Percentiles rank a stretch among this genome's conserved stretches.
Evolutionary conservation across 2,329 filamentous ascomycete genomes (phyloP).

Genomic region (Diaporthe vexans): DNA sequence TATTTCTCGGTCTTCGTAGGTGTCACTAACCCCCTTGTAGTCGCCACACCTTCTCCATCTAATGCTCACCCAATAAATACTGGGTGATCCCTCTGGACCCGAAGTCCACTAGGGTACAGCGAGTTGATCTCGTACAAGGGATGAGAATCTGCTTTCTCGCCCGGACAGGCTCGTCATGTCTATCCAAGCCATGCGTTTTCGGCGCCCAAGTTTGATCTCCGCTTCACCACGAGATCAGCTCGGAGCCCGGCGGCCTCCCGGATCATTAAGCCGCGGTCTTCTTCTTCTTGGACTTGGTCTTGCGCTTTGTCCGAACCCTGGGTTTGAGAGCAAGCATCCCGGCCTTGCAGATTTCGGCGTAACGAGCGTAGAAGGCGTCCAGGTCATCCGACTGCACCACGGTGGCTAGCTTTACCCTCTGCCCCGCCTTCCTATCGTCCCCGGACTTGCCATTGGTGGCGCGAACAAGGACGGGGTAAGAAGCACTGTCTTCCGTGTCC

Average conservation of each 20-base stretch:
- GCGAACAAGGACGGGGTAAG: constrained; percentile 79
- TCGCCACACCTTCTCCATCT: background rate
- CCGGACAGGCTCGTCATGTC: background rate
- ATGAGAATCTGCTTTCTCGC: background rate
- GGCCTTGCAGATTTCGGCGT: constrained; percentile 91
- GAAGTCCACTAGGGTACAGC: background rate
- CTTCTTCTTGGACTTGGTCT: constrained; percentile 82
- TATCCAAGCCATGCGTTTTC: background rate
- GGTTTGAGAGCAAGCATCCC: constrained; percentile 95
- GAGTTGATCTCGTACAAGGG: background rate
- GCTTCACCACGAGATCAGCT: background rate
- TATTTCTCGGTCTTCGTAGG: background rate
- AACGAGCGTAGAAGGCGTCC: constrained; percentile 84
- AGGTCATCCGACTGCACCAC: constrained; percentile 82
- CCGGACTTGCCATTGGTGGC: constrained; percentile 85
- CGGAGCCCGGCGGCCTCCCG: background rate
- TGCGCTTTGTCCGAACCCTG: constrained; percentile 89
- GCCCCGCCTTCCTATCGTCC: constrained; percentile 59
- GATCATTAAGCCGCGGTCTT: constrained; percentile 55
- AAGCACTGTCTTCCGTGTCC: constrained; percentile 48
- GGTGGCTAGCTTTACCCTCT: constrained; percentile 84
- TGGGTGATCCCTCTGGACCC: background rate
- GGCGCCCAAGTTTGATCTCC: constrained; percentile 18
- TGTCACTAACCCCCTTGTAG: background rate
- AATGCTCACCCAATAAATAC: background rate